A percentile compares a stretch with the other conserved stretches of the same genome.
Conservation (phyloP, 1,284 basidiomycete species). For the Serendipita sp. region DNA sequence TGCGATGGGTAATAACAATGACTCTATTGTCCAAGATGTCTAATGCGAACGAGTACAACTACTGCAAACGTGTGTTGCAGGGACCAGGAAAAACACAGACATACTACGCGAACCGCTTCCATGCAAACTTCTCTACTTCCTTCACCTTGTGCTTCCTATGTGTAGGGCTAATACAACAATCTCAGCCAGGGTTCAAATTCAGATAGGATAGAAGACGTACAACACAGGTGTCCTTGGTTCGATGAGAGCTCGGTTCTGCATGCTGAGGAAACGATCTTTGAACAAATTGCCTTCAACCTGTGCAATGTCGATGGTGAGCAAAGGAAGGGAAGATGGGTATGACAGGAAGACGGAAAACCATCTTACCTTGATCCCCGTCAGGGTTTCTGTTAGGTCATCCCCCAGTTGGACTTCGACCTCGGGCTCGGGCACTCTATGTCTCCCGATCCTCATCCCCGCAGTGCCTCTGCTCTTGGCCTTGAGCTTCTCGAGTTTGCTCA, state of each 20-base stretch:
- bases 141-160: slow-evolving; percentile 44
- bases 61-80: no score
- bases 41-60: no score
- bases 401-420: slow-evolving; percentile 78
- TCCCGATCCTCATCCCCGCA: slow-evolving; percentile 57
- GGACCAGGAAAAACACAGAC: no score
- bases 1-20: no score
- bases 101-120: slow-evolving; percentile 36
- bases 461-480: slow-evolving; percentile 33
- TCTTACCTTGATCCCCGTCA: slow-evolving; percentile 67
- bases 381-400: slow-evolving; percentile 78
- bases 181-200: neutral
- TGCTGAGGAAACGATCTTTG: slow-evolving; percentile 71
- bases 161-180: slow-evolving; percentile 36
- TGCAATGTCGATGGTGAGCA: neutral
- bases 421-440: slow-evolving; percentile 56
- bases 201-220: slow-evolving; percentile 32
- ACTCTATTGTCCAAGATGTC: no score
- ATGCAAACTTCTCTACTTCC: slow-evolving; percentile 81
- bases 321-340: neutral
- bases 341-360: neutral
- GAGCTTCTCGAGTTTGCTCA: slow-evolving; percentile 32
- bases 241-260: slow-evolving; percentile 65
- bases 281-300: slow-evolving; percentile 90
- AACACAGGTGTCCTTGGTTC: slow-evolving; percentile 61